Conservation (phyloP, 352 stramenopile species). For the Pythium myriotylum region DNA sequence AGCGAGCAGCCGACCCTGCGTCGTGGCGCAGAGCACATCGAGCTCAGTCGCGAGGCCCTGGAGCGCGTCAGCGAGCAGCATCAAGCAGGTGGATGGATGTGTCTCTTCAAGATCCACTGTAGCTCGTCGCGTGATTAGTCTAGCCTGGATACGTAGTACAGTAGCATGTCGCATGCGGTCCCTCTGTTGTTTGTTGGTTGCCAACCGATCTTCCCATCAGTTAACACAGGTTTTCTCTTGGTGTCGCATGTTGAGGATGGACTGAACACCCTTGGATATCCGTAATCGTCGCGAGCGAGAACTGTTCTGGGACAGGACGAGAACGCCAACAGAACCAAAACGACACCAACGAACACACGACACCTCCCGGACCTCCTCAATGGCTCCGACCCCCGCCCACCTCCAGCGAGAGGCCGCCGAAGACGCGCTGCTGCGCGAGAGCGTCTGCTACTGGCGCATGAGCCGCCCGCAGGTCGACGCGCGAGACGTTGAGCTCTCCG, state of each 20-base stretch:
- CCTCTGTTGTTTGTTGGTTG: too few relatives aligned
- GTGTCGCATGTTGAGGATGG: constrained; percentile 16
- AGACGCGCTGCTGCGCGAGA: constrained; percentile 9
- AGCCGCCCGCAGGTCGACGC: constrained; percentile 12
- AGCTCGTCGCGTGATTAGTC: too few relatives aligned
- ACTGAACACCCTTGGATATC: neutral
- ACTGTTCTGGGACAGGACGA: too few relatives aligned
- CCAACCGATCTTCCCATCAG: neutral
- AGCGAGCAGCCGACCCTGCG: constrained; percentile 13
- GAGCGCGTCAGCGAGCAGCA: constrained; percentile 20
- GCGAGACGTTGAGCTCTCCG: neutral
- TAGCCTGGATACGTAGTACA: too few relatives aligned
- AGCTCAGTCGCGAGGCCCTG: constrained; percentile 15
- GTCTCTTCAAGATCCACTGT: constrained; percentile 29
- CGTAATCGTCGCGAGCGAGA: neutral
- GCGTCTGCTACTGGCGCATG: constrained; percentile 35
- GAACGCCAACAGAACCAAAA: constrained; percentile 4
- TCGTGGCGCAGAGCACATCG: constrained; percentile 19
- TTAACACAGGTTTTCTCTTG: neutral
- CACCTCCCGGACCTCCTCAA: too few relatives aligned
- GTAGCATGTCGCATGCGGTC: too few relatives aligned
- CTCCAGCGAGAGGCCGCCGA: neutral
- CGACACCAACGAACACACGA: constrained; percentile 1
- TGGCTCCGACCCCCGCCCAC: too few relatives aligned
- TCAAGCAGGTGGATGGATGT: neutral